A percentile compares a stretch with the other conserved stretches of the same genome.
These are phyloP conservation scores for Durio zibethinus DNA, from an alignment of 345 rosid genomes.

Conservation along the genomic window DNA sequence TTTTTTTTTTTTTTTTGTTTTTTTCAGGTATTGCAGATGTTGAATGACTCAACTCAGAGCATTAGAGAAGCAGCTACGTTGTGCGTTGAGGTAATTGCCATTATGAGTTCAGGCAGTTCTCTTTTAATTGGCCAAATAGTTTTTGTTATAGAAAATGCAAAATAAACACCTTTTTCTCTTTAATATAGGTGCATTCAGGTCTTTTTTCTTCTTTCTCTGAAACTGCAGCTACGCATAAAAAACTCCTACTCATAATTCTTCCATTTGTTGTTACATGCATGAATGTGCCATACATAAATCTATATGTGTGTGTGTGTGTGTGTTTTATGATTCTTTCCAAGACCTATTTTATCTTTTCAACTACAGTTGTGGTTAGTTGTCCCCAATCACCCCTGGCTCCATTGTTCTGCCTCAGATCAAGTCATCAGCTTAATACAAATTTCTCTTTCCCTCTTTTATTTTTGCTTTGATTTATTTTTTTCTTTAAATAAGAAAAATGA, in stretches of 20 bases:
- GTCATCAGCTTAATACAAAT: not conserved
- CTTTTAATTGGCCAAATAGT: not conserved
- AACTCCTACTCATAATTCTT: not conserved
- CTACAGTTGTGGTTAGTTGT: not conserved
- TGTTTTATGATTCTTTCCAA: not conserved
- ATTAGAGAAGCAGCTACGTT: constrained; percentile 85
- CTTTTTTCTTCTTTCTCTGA: not conserved
- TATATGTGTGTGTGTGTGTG: not conserved
- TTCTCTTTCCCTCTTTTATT: not conserved
- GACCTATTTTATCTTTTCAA: not conserved
- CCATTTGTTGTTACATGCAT: not conserved
- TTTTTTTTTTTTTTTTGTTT: not conserved
- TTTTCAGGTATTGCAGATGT: constrained; percentile 79
- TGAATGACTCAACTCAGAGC: constrained; percentile 78
- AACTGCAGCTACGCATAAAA: not conserved
- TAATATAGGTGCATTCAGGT: not conserved
- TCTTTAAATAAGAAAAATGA: not conserved
- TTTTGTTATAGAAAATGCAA: not conserved
- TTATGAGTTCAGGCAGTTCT: not conserved
- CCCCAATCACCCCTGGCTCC: not conserved
- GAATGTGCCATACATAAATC: not conserved
- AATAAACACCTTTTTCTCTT: not conserved
- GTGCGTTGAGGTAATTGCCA: constrained; percentile 70
- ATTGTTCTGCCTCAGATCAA: not conserved
- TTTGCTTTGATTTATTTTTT: not conserved